Percentiles rank a stretch among this genome's conserved stretches.
phyloP scores from a whole-genome alignment of 2,329 filamentous ascomycete genomes.

The Emydomyces testavorans region DNA sequence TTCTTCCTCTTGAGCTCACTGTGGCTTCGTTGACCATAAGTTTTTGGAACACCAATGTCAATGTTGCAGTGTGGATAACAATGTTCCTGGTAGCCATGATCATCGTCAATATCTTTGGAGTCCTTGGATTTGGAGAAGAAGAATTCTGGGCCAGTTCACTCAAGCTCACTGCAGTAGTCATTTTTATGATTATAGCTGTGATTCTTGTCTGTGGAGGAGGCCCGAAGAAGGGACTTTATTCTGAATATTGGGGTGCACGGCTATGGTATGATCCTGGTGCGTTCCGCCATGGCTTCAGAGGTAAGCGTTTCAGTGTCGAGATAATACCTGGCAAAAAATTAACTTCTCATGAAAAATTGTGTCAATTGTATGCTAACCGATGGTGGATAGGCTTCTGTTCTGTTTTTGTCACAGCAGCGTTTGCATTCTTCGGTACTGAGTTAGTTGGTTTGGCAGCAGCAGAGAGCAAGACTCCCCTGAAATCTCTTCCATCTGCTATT shows the following conservation, averaged over 20 bases:
- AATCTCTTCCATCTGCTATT: conserved; percentile 44
- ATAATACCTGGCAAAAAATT: conserved; percentile 25
- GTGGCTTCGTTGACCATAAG: conserved; percentile 66
- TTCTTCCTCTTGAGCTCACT: conserved; percentile 71
- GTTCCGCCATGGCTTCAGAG: conserved; percentile 50
- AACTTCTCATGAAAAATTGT: conserved; percentile 38
- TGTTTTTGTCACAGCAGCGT: conserved; percentile 34
- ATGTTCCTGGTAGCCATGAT: conserved; percentile 64
- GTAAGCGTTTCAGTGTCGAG: conserved; percentile 28
- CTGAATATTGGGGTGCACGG: conserved; percentile 43
- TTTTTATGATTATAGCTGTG: conserved; percentile 76
- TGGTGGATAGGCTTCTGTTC: conserved; percentile 47
- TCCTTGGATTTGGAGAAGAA: conserved; percentile 73
- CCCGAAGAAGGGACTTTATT: conserved; percentile 26
- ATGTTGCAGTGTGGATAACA: conserved; percentile 45
- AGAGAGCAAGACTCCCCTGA: conserved; percentile 43
- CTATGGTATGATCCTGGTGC: conserved; percentile 60
- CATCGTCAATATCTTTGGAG: conserved; percentile 67
- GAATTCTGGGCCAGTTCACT: conserved; percentile 72
- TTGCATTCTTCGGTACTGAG: conserved; percentile 34
- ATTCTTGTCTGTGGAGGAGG: conserved; percentile 43
- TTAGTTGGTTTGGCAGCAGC: conserved; percentile 45
- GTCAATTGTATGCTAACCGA: not conserved
- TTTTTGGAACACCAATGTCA: conserved; percentile 48
- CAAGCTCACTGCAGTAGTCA: conserved; percentile 70